Evolutionary conservation across 176 grass and related monocot species (phyloP).

Genomic region (Bonia amplexicaulis): DNA sequence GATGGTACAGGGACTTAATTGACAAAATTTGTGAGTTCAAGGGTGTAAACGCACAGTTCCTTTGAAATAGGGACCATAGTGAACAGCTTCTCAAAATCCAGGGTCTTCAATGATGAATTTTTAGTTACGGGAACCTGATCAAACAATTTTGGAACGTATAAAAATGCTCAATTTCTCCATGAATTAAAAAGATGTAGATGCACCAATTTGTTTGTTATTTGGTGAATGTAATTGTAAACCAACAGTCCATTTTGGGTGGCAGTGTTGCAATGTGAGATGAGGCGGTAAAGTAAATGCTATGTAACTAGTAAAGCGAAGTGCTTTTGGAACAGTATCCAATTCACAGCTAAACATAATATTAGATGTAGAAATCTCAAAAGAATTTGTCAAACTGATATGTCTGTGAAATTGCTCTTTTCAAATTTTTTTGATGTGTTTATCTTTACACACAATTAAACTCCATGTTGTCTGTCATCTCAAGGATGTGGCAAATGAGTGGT

Average conservation of each 20-base stretch:
- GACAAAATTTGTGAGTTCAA: not conserved
- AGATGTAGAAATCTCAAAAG: not conserved
- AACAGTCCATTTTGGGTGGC: not conserved
- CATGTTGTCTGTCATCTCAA: not conserved
- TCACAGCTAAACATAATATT: not conserved
- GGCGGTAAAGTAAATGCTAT: not conserved
- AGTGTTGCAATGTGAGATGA: not conserved
- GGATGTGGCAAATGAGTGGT: not conserved
- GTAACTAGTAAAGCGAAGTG: not conserved
- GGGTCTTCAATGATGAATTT: not conserved
- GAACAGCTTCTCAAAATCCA: not conserved
- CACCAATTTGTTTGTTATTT: not conserved
- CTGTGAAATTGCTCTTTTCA: not conserved
- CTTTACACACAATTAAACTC: not conserved
- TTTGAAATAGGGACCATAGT: not conserved
- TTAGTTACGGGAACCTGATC: not conserved
- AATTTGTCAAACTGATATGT: not conserved
- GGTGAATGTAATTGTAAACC: not conserved
- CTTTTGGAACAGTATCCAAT: not conserved
- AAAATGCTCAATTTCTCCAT: not conserved
- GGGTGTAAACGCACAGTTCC: not conserved
- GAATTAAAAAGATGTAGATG: not conserved
- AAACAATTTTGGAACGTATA: not conserved
- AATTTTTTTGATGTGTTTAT: not conserved
- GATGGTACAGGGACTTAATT: not conserved